phyloP scores from a whole-genome alignment of 2,329 filamentous ascomycete species.

The Gliomastix tumulicola region DNA sequence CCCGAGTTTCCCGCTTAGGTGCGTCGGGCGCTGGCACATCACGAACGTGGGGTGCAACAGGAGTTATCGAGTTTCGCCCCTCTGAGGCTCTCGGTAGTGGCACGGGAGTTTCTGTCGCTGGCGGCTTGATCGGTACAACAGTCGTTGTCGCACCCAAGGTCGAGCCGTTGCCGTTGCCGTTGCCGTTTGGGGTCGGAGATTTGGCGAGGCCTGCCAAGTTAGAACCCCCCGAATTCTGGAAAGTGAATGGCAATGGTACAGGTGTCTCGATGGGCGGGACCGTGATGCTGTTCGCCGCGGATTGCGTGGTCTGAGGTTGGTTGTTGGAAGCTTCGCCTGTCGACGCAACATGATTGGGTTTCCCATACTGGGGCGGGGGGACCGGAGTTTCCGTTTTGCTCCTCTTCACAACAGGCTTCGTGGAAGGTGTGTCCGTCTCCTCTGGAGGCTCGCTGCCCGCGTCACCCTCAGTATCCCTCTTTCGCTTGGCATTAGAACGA shows the following conservation, averaged over 20 bases:
- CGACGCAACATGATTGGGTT: no score
- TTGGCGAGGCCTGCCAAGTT: conserved; percentile 9
- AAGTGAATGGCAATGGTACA: conserved; percentile 28
- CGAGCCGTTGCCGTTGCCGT: conserved; percentile 14
- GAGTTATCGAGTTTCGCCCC: conserved; percentile 20
- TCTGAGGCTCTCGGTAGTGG: conserved; percentile 26
- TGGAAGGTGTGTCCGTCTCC: conserved; percentile 15
- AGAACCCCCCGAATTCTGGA: conserved; percentile 14
- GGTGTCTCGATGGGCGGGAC: conserved; percentile 31
- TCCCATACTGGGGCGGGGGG: conserved; percentile 28
- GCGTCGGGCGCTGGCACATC: conserved; percentile 16
- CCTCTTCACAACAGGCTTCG: conserved; percentile 38
- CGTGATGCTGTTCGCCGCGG: conserved; percentile 7
- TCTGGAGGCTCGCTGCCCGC: conserved; percentile 19
- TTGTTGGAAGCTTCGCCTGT: no score
- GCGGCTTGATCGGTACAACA: conserved; percentile 24
- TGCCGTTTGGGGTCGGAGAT: conserved; percentile 18
- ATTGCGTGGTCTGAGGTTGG: neutral
- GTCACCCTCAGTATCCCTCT: conserved; percentile 30
- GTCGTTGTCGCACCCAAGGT: conserved; percentile 24
- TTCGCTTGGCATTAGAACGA: conserved; percentile 32
- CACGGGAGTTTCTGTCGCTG: conserved; percentile 25
- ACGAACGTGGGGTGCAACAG: conserved; percentile 19
- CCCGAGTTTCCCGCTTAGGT: conserved; percentile 37
- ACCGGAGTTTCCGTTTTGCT: conserved; percentile 52